These are phyloP conservation scores for Cotoneaster glaucophyllus DNA, from an alignment of 306 rosid species.

Conservation along the genomic window DNA sequence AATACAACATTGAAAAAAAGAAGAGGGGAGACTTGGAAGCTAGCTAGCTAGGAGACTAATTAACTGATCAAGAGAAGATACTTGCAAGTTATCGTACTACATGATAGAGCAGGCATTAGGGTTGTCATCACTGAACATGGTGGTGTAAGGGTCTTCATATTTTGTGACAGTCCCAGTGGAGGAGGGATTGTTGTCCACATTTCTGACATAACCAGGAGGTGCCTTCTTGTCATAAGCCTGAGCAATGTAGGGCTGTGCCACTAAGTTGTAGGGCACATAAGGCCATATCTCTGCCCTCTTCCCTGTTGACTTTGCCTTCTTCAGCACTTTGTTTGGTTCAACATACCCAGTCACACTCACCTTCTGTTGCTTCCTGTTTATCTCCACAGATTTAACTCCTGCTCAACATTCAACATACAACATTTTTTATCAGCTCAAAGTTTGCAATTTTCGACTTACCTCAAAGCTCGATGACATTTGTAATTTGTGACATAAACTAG, in stretches of 20 bases:
- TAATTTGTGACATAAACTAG: neutral
- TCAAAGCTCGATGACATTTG: neutral
- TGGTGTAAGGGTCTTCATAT: slow-evolving; percentile 79
- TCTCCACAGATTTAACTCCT: slow-evolving; percentile 93
- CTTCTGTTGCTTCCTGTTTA: slow-evolving; percentile 92
- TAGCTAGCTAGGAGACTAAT: neutral
- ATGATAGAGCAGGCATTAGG: slow-evolving; percentile 94
- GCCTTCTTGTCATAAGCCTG: slow-evolving; percentile 90
- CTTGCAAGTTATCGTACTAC: slow-evolving; percentile 24
- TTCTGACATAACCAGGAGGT: slow-evolving; percentile 93
- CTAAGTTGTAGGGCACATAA: slow-evolving; percentile 77
- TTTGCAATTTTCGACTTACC: neutral
- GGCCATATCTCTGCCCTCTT: slow-evolving; percentile 96
- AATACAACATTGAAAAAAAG: neutral
- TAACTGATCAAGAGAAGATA: neutral
- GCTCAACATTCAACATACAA: slow-evolving; percentile 16
- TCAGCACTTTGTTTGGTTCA: slow-evolving; percentile 82
- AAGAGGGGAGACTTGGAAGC: slow-evolving; percentile 2
- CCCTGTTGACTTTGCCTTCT: slow-evolving; percentile 91
- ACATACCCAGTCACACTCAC: slow-evolving; percentile 80
- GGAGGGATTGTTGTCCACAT: slow-evolving; percentile 45
- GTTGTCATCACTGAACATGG: slow-evolving; percentile 95
- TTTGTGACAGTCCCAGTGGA: slow-evolving; percentile 40
- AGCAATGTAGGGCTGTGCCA: slow-evolving; percentile 79
- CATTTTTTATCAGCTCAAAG: neutral